Conservation (phyloP, 306 rosid species). For the Boehmeria nivea region DNA sequence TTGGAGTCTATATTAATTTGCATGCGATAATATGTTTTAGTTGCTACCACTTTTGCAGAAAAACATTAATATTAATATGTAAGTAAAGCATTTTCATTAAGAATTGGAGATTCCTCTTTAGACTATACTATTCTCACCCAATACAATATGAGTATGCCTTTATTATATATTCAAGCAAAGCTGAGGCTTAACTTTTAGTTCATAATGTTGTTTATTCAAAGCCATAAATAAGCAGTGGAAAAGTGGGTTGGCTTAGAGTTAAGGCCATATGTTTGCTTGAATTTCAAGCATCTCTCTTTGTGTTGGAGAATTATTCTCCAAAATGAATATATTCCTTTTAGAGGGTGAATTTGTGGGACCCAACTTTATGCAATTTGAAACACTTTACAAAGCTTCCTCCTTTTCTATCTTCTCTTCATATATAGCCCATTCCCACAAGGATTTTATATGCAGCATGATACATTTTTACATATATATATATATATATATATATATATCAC, state of each 20-base stretch:
- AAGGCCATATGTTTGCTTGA: constrained; percentile 84
- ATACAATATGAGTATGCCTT: too few species aligned
- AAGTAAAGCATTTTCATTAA: constrained; percentile 10
- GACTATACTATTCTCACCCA: too few species aligned
- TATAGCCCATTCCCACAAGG: neutral
- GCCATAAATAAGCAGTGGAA: constrained; percentile 36
- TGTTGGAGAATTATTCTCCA: constrained; percentile 65
- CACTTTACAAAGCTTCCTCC: constrained; percentile 35
- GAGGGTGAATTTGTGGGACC: constrained; percentile 62
- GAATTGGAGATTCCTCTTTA: constrained; percentile 32
- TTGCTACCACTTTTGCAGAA: constrained; percentile 12
- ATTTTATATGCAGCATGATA: constrained; percentile 7
- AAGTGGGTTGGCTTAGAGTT: constrained; percentile 63
- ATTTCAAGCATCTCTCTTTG: constrained; percentile 88
- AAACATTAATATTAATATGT: neutral
- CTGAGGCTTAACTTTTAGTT: constrained; percentile 50
- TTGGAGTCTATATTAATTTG: constrained; percentile 23
- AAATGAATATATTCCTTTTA: constrained; percentile 77
- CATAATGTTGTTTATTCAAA: constrained; percentile 24
- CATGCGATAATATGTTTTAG: constrained; percentile 8
- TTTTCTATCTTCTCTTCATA: constrained; percentile 20
- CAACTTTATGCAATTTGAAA: constrained; percentile 36
- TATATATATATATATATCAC: neutral
- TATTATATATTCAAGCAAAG: constrained; percentile 56
- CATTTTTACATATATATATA: neutral